Conservation (phyloP, 1,139 yeast species). For the Yamadazyma friedrichii region DNA sequence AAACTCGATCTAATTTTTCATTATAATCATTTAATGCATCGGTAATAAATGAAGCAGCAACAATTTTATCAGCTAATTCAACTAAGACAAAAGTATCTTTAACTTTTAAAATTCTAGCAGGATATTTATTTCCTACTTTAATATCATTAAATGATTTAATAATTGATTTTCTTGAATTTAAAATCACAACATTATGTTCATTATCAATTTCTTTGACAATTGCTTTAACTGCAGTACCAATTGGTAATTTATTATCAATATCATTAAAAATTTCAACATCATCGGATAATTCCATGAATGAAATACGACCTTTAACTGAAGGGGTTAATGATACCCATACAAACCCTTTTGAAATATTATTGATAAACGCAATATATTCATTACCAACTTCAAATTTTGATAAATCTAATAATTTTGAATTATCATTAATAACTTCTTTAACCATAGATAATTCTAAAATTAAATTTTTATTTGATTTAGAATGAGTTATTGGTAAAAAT, state of each 20-base stretch:
- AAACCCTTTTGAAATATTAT: conserved; percentile 50
- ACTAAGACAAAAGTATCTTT: conserved; percentile 63
- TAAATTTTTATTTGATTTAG: conserved; percentile 49
- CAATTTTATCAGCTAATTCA: conserved; percentile 59
- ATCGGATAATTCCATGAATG: conserved; percentile 63
- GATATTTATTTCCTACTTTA: conserved; percentile 56
- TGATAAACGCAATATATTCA: conserved; percentile 50
- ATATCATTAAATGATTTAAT: conserved; percentile 50
- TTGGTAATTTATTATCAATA: conserved; percentile 57
- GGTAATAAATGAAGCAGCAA: conserved; percentile 69
- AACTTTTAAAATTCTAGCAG: conserved; percentile 67
- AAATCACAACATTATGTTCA: conserved; percentile 49
- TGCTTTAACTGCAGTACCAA: conserved; percentile 69
- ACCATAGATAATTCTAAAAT: conserved; percentile 68
- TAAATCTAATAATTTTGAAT: conserved; percentile 28
- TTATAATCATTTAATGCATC: conserved; percentile 78
- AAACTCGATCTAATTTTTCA: conserved; percentile 51
- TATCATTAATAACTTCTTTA: conserved; percentile 24
- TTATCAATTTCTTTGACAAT: conserved; percentile 54
- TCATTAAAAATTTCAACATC: conserved; percentile 51
- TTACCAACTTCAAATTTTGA: conserved; percentile 43
- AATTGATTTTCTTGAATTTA: conserved; percentile 48
- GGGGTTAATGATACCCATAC: conserved; percentile 76
- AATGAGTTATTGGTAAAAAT: conserved; percentile 68
- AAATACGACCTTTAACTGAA: conserved; percentile 61